Base-by-base conservation (phyloP, 352 stramenopile species). In the Globisporangium cystogenes region DNA sequence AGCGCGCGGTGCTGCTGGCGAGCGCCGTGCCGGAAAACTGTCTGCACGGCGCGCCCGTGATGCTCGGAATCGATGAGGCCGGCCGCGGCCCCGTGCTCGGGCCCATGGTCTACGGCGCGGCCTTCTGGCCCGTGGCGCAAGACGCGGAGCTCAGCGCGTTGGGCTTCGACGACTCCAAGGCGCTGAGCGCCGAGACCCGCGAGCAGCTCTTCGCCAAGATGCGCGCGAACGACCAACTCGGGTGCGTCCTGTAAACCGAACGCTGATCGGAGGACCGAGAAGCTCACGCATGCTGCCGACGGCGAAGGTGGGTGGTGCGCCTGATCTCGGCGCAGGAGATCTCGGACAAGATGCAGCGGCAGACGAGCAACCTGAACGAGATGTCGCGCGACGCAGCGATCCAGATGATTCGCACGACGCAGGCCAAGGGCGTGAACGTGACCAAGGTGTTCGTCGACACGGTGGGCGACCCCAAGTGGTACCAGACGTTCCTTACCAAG, bases 131-230 rank as follows among this genome's bases (percentile, higher is more conserved):
- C 18, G 63, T 90, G 39, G 52, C 57, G 48, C 61, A 81, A 54
- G 68, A 88, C 77, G 67, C 76, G 43, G 62, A 64, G 40, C 97
- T 98, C 74, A 70, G 71, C 53, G 75, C 83, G 1, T 68, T 89
- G 53, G 92, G 82, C 46, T 98, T 98, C 54, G 89, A 98, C 60
- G 95, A 98, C 78, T 98, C 94, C 24, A 98, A 98, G 71, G 82
- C 84, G 57, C 56, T 98, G 18, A 90, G 74, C 18, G 71, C 87
- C 27, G 88, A 96, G 56, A 93, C 74, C 48, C 76, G 95, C 52
- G 81, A 90, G 39, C 59, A 61, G 33, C 70, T 98, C 36, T 98
- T 98, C 52, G 67, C 92, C 18, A 82, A 96, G 63, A 96, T 94
- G 67, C 89, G 77, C 26, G 70, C 58, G 11, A 92, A 79, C 12